Base-by-base conservation (phyloP, 1,139 yeast genomes). In the Scheffersomyces lignicola region DNA sequence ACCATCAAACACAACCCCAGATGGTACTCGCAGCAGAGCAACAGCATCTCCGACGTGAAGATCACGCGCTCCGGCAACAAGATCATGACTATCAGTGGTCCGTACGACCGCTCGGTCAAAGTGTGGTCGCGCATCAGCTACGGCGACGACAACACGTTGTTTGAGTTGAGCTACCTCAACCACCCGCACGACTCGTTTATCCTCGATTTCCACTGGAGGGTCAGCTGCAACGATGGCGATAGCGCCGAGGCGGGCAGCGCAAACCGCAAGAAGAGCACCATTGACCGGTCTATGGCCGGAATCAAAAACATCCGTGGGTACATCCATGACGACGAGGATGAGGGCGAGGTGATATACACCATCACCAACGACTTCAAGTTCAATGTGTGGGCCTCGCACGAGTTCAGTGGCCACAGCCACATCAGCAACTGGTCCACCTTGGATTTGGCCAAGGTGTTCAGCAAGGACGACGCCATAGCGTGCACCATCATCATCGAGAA, bases 51-150 rank as follows among this genome's bases (percentile, higher is more conserved):
- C 35, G 53, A 62, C 32, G 73, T 80, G 5, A 62, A 65, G 24
- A 75, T 82, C 29, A 78, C 94, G 0, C 78, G 76, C 16, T 83
- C 83, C 44, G 78, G 88, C 0, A 76, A 75, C 39, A 65, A 81
- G 33, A 77, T 90, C 17, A 83, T 90, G 3, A 49, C 62, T 10
- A 73, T 83, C 33, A 70, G 77, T 31, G 80, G 82, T 0, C 62
- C 62, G 31, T 76, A 73, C 51, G 96, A 87, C 52, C 66, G 73
- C 32, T 62, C 83, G 10, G 79, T 86, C 22, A 87, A 86, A 52
- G 70, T 89, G 4, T 90, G 96, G 96, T 72, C 81, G 33, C 65
- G 97, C 31, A 66, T 81, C 3, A 76, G 83, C 9, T 85, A 81
- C 49, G 92, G 86, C 9, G 68, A 71, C 26, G 83, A 78, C 16